phyloP scores from a whole-genome alignment of 2,329 filamentous ascomycete genomes.

The Microcyclospora pomicola region DNA sequence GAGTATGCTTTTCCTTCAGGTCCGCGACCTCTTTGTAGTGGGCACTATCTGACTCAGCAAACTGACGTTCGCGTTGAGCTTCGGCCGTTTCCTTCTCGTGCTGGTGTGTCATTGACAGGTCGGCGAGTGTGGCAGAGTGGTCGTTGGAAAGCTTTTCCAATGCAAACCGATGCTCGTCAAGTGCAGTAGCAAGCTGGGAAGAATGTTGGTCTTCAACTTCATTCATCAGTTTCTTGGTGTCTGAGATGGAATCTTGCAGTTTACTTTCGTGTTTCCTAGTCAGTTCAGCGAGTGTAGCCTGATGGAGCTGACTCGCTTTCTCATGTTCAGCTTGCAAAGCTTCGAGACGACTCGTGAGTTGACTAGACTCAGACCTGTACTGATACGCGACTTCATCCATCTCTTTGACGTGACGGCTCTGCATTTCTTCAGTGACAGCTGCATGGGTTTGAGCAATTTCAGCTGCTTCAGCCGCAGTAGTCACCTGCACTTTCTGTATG shows the following conservation, averaged over 20 bases:
- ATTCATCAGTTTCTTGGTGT: constrained; percentile 4
- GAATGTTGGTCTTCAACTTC: constrained; percentile 1
- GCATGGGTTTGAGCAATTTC: not conserved
- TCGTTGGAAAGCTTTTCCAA: no score
- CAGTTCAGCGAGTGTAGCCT: constrained; percentile 1
- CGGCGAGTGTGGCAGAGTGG: not conserved
- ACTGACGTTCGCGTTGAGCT: not conserved
- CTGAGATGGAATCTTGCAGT: not conserved
- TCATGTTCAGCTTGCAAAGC: constrained; percentile 3
- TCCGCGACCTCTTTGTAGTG: not conserved
- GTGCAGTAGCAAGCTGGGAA: not conserved
- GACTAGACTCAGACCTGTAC: not conserved
- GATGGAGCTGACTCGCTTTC: not conserved
- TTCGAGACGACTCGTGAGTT: constrained; percentile 1
- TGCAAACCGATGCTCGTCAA: not conserved
- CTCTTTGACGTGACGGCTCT: not conserved
- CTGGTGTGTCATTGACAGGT: not conserved
- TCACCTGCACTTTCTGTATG: not conserved
- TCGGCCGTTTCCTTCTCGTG: not conserved
- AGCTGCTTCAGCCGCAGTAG: not conserved
- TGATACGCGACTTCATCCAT: not conserved
- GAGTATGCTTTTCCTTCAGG: not conserved
- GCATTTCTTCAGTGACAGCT: not conserved
- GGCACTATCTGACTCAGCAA: no score
- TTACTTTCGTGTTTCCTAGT: constrained; percentile 2